phyloP scores from a whole-genome alignment of 331 rosid species.

The Spiraea crenata region DNA sequence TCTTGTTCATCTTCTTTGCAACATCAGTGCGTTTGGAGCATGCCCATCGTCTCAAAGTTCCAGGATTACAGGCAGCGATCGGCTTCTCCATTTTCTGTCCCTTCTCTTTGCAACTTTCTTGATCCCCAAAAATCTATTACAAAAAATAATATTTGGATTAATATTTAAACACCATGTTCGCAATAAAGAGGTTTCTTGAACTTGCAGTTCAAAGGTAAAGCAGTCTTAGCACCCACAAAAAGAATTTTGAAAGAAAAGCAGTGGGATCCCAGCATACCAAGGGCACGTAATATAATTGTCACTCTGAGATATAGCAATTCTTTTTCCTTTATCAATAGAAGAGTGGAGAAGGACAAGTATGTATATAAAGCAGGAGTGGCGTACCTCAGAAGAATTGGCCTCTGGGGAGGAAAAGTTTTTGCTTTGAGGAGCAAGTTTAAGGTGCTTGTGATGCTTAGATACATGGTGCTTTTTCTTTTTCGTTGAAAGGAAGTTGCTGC shows the following conservation, averaged over 20 bases:
- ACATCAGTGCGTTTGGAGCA: constrained; percentile 50
- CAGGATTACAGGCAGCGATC: constrained; percentile 31
- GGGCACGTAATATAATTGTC: constrained; percentile 4
- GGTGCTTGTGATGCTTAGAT: constrained; percentile 37
- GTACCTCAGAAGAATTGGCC: constrained; percentile 48
- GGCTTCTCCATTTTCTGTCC: constrained; percentile 36
- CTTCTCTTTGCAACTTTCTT: constrained; percentile 26
- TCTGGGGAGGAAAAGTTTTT: constrained; percentile 29
- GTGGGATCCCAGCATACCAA: neutral
- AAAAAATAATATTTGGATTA: constrained; percentile 1
- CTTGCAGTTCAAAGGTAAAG: neutral
- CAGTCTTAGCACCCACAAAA: constrained; percentile 7
- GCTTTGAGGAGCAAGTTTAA: constrained; percentile 37
- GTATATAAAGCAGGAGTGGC: constrained; percentile 15
- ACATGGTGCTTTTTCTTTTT: constrained; percentile 43
- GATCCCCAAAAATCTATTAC: constrained; percentile 25
- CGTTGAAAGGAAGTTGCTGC: constrained; percentile 34
- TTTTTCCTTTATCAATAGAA: constrained; percentile 9
- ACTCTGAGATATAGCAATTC: constrained; percentile 3
- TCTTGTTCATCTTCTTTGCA: constrained; percentile 38
- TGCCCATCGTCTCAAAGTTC: constrained; percentile 45
- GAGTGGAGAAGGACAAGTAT: neutral
- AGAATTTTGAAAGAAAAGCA: neutral
- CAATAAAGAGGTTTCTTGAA: neutral
- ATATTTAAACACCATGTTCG: neutral